phyloP scores from a whole-genome alignment of 2,329 filamentous ascomycete species.

The Colletotrichum liaoningense region DNA sequence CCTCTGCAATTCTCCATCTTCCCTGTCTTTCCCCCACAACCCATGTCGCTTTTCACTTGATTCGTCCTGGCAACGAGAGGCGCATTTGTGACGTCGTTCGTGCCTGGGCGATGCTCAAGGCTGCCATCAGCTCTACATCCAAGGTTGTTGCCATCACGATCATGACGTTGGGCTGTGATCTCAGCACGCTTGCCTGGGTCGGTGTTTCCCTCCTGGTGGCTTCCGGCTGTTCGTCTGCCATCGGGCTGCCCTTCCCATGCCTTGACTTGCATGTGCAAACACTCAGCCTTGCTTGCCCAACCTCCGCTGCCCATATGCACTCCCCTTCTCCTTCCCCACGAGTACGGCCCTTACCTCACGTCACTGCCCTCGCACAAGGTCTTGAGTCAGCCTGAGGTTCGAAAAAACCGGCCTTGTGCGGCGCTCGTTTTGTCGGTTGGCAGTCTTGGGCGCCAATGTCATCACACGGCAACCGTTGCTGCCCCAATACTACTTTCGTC shows the following conservation, averaged over 20 bases:
- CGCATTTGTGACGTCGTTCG: conserved; percentile 24
- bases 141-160: background rate
- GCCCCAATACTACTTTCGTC: background rate
- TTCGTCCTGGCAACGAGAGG: background rate
- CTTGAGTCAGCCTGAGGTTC: background rate
- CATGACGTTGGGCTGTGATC: background rate
- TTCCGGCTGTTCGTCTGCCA: background rate
- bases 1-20: background rate
- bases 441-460: background rate
- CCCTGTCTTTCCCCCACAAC: background rate
- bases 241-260: background rate
- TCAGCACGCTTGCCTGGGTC: background rate
- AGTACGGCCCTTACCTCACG: background rate
- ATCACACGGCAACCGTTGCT: background rate
- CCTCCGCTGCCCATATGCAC: background rate
- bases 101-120: background rate
- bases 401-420: background rate
- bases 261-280: background rate
- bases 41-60: conserved; percentile 1
- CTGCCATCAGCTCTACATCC: background rate
- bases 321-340: background rate
- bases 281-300: background rate
- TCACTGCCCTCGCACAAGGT: background rate
- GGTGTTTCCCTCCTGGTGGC: too few relatives aligned
- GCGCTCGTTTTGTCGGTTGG: background rate